Percentiles rank a stretch among this genome's conserved stretches.
Evolutionary conservation across 2,329 filamentous ascomycete species (phyloP).

Genomic region (Fusarium setosum): DNA sequence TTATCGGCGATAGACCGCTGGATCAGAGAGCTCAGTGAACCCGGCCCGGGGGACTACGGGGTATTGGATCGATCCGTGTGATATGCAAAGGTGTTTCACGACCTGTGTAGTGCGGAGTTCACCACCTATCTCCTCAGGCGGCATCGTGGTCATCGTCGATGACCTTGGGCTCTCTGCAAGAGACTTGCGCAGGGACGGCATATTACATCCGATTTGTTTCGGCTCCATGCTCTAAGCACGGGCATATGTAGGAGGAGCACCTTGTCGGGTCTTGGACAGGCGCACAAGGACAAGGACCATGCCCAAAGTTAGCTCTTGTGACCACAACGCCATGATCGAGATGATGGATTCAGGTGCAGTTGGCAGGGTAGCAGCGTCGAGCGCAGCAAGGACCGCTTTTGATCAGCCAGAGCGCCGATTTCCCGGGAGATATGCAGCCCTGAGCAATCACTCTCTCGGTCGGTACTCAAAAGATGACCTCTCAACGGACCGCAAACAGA

Average conservation of each 20-base stretch:
- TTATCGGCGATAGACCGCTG: not conserved
- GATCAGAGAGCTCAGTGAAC: not conserved
- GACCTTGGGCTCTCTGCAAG: not conserved
- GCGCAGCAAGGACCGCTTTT: not conserved
- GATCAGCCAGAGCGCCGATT: not conserved
- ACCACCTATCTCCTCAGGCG: not conserved
- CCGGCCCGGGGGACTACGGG: not conserved
- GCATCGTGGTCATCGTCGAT: not conserved
- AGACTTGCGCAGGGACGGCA: not conserved
- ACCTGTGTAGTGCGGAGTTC: not conserved
- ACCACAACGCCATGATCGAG: not conserved
- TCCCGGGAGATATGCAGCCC: not conserved
- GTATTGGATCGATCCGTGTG: not conserved
- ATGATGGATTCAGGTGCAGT: too few species aligned
- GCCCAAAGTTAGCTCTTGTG: not conserved
- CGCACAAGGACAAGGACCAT: not conserved
- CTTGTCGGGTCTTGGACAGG: not conserved
- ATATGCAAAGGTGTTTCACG: not conserved
- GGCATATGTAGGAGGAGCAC: not conserved
- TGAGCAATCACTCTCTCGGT: not conserved
- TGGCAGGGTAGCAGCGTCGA: too few species aligned
- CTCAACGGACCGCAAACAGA: not conserved
- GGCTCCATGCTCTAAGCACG: not conserved
- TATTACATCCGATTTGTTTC: constrained; percentile 11
- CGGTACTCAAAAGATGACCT: constrained; percentile 10